These are phyloP conservation scores for Alternaria metachromatica DNA, from an alignment of 2,329 filamentous ascomycete species.

Conservation along the genomic window DNA sequence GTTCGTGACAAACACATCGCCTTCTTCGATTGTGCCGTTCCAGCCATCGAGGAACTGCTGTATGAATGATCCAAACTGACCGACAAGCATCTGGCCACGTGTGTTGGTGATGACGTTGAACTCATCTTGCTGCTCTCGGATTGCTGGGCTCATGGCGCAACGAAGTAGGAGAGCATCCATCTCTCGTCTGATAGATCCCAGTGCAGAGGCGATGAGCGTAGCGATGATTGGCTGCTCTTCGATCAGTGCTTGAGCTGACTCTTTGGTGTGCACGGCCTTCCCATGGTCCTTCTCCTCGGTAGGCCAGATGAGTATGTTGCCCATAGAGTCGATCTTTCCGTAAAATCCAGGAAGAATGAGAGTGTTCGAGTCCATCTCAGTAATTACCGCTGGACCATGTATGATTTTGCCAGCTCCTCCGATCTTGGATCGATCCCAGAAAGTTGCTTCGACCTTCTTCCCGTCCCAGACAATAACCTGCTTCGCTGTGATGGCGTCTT, in stretches of 20 bases:
- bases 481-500: conserved; percentile 48
- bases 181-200: conserved; percentile 57
- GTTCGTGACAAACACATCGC: conserved; percentile 60
- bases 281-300: conserved; percentile 37
- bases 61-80: conserved; percentile 60
- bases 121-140: conserved; percentile 60
- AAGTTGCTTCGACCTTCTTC: conserved; percentile 49
- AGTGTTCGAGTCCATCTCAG: conserved; percentile 61
- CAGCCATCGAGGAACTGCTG: conserved; percentile 55
- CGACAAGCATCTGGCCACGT: conserved; percentile 59
- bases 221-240: conserved; percentile 52
- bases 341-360: conserved; percentile 57
- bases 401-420: conserved; percentile 52
- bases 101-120: conserved; percentile 61
- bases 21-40: conserved; percentile 58
- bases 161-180: conserved; percentile 62
- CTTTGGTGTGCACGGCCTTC: conserved; percentile 43
- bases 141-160: conserved; percentile 59
- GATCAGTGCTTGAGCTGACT: conserved; percentile 48
- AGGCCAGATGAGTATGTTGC: conserved; percentile 58
- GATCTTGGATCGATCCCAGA: conserved; percentile 55
- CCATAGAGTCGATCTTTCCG: conserved; percentile 56
- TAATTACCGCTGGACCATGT: conserved; percentile 55
- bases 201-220: conserved; percentile 54
- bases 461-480: conserved; percentile 53